Conservation (phyloP, 352 stramenopile genomes). For the Globisporangium polare region DNA sequence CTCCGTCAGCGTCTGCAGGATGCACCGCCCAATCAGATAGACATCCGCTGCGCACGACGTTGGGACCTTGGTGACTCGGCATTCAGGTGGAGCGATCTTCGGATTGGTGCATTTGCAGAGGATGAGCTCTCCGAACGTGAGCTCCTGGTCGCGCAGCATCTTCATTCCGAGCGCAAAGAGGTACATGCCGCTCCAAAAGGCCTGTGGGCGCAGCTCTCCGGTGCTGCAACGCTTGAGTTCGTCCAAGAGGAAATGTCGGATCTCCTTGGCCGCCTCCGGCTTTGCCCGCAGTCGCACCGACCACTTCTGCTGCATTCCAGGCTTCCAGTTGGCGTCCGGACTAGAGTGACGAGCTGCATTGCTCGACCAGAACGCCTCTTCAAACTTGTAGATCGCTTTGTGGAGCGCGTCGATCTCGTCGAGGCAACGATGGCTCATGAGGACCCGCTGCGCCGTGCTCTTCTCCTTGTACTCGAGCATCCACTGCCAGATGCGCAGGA, state of each 20-base stretch:
- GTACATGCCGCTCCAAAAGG: background rate
- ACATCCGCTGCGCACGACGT: background rate
- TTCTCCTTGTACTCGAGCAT: constrained; percentile 1
- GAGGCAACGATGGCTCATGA: background rate
- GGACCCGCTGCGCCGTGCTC: background rate
- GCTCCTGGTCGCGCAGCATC: background rate
- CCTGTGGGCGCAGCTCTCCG: background rate
- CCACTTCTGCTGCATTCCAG: no score
- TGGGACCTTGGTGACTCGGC: background rate
- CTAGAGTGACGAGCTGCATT: no score
- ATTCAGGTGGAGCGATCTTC: background rate
- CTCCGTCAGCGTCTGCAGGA: background rate
- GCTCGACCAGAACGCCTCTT: background rate
- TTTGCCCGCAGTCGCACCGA: background rate
- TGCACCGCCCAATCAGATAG: background rate
- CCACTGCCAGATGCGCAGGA: background rate
- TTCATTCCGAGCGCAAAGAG: background rate
- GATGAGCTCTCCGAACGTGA: background rate
- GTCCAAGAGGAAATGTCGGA: background rate
- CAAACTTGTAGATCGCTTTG: background rate
- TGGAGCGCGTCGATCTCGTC: background rate
- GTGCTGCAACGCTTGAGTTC: background rate
- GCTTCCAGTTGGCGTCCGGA: no score
- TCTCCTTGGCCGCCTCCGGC: background rate
- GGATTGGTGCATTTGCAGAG: background rate